Evolutionary conservation across 164 flowering plant genomes (phyloP).

Genomic region (Sextonia rubra): DNA sequence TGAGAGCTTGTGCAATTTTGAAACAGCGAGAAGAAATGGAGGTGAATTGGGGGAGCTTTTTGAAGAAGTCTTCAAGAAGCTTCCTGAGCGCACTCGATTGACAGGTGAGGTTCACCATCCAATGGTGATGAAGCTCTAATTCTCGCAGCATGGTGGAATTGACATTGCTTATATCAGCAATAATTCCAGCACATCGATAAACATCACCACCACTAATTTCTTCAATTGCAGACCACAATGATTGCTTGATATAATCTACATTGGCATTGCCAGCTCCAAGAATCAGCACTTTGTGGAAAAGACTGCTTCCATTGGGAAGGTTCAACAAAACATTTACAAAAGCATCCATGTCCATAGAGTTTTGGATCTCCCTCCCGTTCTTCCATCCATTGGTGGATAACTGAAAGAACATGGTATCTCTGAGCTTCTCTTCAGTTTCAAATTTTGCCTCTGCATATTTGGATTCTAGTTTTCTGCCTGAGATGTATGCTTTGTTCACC

Average conservation of each 20-base stretch:
- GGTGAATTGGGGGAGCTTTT: constrained; percentile 19
- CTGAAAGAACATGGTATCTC: constrained; percentile 24
- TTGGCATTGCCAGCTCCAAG: constrained; percentile 7
- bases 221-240: constrained; percentile 9
- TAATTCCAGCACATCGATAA: constrained; percentile 23
- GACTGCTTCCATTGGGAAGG: constrained; percentile 27
- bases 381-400: constrained; percentile 23
- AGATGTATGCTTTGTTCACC: constrained; percentile 11
- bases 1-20: constrained; percentile 16
- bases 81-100: constrained; percentile 17
- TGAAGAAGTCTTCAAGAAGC: constrained; percentile 23
- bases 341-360: neutral
- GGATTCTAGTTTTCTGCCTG: constrained; percentile 17
- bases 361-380: constrained; percentile 1
- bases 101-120: constrained; percentile 31
- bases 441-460: constrained; percentile 17
- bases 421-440: constrained; percentile 16
- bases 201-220: constrained; percentile 10
- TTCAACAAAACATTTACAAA: constrained; percentile 18
- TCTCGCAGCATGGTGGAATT: constrained; percentile 13
- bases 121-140: constrained; percentile 20
- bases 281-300: constrained; percentile 21
- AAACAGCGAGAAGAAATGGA: constrained; percentile 17
- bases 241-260: constrained; percentile 14
- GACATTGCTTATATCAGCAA: constrained; percentile 13